A percentile compares a stretch with the other conserved stretches of the same genome.
Conservation (phyloP, 306 rosid species). For the Citrullus amarus region DNA sequence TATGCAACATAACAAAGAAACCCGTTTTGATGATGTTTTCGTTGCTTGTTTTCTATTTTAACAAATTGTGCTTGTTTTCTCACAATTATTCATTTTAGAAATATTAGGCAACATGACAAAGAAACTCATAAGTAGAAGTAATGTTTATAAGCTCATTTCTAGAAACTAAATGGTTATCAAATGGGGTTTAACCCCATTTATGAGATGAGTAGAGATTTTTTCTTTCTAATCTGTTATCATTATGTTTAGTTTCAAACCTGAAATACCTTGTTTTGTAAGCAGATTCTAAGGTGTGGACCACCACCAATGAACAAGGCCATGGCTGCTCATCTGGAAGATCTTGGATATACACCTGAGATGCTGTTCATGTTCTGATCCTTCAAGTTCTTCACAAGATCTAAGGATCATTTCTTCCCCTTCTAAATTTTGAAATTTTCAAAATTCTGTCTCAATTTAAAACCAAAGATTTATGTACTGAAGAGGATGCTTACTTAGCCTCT, state of each 20-base stretch:
- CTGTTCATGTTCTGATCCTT: background rate
- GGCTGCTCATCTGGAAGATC: slow-evolving; percentile 65
- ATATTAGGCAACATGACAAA: no score
- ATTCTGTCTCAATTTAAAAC: background rate
- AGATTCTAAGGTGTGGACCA: slow-evolving; percentile 91
- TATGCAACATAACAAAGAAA: no score
- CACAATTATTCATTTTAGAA: no score
- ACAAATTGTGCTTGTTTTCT: no score
- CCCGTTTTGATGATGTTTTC: no score
- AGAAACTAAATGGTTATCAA: no score
- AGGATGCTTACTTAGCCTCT: background rate
- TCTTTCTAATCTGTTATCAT: background rate
- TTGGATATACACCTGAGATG: slow-evolving; percentile 60
- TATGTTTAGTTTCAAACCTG: background rate
- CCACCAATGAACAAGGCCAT: slow-evolving; percentile 99
- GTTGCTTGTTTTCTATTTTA: no score
- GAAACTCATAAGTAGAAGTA: no score
- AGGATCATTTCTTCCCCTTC: background rate
- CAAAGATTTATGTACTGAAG: background rate
- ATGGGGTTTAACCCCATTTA: background rate
- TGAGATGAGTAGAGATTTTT: background rate
- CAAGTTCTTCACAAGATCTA: background rate
- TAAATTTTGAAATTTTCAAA: background rate
- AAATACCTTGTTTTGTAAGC: background rate
- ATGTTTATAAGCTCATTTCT: no score